Evolutionary conservation across 208 protist genomes (phyloP), one percentile per base, ranked within the genome.

Genomic region (Leishmania tropica): DNA sequence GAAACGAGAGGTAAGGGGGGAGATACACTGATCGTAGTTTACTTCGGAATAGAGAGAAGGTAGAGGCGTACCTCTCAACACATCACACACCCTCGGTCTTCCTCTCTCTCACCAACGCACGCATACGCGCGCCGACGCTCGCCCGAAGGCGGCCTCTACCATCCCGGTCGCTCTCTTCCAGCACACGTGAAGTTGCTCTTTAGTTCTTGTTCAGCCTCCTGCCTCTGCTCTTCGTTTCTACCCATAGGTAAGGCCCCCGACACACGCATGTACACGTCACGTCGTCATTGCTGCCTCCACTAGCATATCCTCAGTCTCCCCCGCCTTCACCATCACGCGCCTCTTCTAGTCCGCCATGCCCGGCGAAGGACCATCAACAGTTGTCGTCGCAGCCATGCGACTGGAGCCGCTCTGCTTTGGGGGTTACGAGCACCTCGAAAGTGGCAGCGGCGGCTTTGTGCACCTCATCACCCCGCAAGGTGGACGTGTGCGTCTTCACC

Each of bases 331-430:
- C 21, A 42, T 7, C 28, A 47, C 31, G n/a, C 28, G 8, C 51
- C 17, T 24, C 74, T 75, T 35, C 58, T 64, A 2, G 21, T 24
- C 24, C 48, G 40, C 13, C 31, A 76, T 76, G 72, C 2, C 48
- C 35, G 15, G 45, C 72, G 72, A 13, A 19, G 51, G 7, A 19
- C 5, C 8, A 11, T 31, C 24, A 47, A 19, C 24, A 13, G 10
- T 40, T 31, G 74, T 7, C 0, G 74, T 48, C 10, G 64, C 76
- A 0, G 78, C 48, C 10, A 54, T 85, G 35, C n/a, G 74, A 10
- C 78, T 85, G 37, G 82, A 85, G 56, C 54, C 62, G 6, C 74
- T 85, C 53, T 19, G 3, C 7, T 85, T 85, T 35, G 82, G 68
- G 21, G 82, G 82, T 31, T 85, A 85, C 74, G 51, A 85, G n/a